phyloP scores from a whole-genome alignment of 306 rosid genomes.

The Datisca glomerata region DNA sequence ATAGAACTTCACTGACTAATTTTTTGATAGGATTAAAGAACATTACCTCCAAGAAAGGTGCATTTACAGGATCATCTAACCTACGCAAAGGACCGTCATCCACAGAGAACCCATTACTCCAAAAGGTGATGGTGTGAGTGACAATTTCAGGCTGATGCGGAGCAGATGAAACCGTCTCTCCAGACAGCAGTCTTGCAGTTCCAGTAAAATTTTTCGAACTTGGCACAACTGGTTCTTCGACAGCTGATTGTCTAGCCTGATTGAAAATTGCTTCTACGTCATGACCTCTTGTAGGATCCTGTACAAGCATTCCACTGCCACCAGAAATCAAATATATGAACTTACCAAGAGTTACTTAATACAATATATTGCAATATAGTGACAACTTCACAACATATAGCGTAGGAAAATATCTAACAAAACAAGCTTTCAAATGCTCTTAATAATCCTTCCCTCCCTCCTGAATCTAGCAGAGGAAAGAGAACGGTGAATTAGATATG shows the following conservation, averaged over 20 bases:
- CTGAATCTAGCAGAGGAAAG: too few relatives aligned
- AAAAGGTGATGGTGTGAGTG: constrained; percentile 51
- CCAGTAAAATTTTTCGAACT: constrained; percentile 64
- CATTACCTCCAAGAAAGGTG: constrained; percentile 63
- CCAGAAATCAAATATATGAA: constrained; percentile 5
- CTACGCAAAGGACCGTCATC: constrained; percentile 63
- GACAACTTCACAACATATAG: too few relatives aligned
- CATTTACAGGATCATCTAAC: constrained; percentile 76
- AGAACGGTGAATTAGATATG: too few relatives aligned
- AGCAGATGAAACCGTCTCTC: constrained; percentile 54
- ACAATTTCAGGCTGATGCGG: constrained; percentile 40
- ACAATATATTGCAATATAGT: too few relatives aligned
- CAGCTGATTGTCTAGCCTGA: constrained; percentile 45
- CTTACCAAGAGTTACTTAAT: background rate
- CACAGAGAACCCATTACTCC: constrained; percentile 86
- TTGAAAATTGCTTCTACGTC: constrained; percentile 59
- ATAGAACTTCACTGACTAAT: background rate
- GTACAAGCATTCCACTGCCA: constrained; percentile 91
- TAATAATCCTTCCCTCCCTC: too few relatives aligned
- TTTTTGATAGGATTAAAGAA: background rate
- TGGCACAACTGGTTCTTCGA: constrained; percentile 33
- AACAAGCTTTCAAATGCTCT: too few relatives aligned
- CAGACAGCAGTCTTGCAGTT: constrained; percentile 71
- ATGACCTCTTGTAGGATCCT: constrained; percentile 49
- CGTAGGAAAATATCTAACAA: too few relatives aligned